Evolutionary conservation across 345 rosid genomes (phyloP).

Genomic region (Brassica carinata): DNA sequence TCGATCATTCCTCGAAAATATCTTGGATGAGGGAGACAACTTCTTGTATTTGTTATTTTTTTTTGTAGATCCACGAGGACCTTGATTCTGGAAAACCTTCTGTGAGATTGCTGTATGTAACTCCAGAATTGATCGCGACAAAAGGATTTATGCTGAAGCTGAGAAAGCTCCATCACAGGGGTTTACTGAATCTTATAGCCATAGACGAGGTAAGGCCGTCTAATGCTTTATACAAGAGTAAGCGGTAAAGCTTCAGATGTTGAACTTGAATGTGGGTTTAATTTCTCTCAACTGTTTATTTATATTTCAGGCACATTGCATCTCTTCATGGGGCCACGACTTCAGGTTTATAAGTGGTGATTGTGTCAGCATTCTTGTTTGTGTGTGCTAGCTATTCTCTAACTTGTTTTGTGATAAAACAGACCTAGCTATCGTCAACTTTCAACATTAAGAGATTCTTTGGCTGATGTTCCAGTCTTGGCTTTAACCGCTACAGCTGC

Average conservation of each 20-base stretch:
- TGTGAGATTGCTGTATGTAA: slow-evolving; percentile 79
- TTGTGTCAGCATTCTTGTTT: background rate
- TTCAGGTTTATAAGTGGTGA: slow-evolving; percentile 69
- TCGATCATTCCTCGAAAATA: background rate
- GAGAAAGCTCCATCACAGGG: slow-evolving; percentile 71
- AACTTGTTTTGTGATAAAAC: slow-evolving; percentile 26
- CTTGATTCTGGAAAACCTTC: slow-evolving; percentile 88
- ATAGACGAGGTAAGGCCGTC: slow-evolving; percentile 75
- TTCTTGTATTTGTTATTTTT: background rate
- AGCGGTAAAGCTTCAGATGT: slow-evolving; percentile 13
- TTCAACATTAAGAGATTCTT: slow-evolving; percentile 69
- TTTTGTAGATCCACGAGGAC: slow-evolving; percentile 80
- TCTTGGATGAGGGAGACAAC: background rate
- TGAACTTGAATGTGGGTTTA: slow-evolving; percentile 6
- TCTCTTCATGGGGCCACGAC: slow-evolving; percentile 98
- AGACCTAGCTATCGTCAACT: slow-evolving; percentile 92
- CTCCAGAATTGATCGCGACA: slow-evolving; percentile 90
- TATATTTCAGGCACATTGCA: slow-evolving; percentile 87
- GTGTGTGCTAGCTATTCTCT: background rate
- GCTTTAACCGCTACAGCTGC: slow-evolving; percentile 97
- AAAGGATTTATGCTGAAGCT: slow-evolving; percentile 85
- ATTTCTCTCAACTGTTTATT: slow-evolving; percentile 22
- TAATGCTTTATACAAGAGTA: slow-evolving; percentile 7
- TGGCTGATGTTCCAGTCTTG: slow-evolving; percentile 82
- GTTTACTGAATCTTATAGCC: slow-evolving; percentile 87